These are phyloP conservation scores for Mycena kentingensis DNA, from an alignment of 768 basidiomycete species.

Conservation along the genomic window DNA sequence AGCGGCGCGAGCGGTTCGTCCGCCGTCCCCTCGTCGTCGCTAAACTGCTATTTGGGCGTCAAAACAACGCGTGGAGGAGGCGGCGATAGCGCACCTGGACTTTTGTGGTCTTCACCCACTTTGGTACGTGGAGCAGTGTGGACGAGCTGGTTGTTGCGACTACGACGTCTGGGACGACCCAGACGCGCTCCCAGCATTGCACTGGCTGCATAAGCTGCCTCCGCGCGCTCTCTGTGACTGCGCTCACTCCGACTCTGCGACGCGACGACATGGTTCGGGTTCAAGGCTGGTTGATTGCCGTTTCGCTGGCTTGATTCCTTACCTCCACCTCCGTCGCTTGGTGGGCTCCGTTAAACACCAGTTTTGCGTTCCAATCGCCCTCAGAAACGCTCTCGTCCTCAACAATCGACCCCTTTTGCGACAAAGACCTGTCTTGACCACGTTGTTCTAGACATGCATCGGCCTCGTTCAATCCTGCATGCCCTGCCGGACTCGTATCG, in stretches of 20 bases:
- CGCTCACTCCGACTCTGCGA: constrained; percentile 75
- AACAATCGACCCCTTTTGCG: too few relatives aligned
- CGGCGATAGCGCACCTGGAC: constrained; percentile 55
- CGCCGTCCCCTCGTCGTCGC: constrained; percentile 78
- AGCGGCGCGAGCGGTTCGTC: constrained; percentile 83
- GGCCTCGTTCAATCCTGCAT: too few relatives aligned
- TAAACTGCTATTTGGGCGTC: constrained; percentile 65
- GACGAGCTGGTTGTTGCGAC: constrained; percentile 44
- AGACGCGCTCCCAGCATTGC: constrained; percentile 82
- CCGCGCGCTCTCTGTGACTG: constrained; percentile 76
- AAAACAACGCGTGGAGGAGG: not conserved
- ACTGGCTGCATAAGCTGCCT: constrained; percentile 89
- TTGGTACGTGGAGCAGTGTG: constrained; percentile 64
- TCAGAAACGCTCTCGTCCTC: too few relatives aligned
- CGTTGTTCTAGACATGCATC: too few relatives aligned
- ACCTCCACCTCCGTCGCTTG: too few relatives aligned
- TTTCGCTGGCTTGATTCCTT: too few relatives aligned
- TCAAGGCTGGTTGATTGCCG: constrained; percentile 3
- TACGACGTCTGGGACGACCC: constrained; percentile 61
- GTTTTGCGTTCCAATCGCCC: too few relatives aligned
- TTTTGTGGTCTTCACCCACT: constrained; percentile 82
- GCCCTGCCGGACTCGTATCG: too few relatives aligned
- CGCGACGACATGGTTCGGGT: constrained; percentile 61
- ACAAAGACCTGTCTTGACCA: too few relatives aligned
- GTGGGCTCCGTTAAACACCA: too few relatives aligned